Conservation (phyloP, 2,329 filamentous ascomycete genomes). For the Aspergillus udagawae region DNA sequence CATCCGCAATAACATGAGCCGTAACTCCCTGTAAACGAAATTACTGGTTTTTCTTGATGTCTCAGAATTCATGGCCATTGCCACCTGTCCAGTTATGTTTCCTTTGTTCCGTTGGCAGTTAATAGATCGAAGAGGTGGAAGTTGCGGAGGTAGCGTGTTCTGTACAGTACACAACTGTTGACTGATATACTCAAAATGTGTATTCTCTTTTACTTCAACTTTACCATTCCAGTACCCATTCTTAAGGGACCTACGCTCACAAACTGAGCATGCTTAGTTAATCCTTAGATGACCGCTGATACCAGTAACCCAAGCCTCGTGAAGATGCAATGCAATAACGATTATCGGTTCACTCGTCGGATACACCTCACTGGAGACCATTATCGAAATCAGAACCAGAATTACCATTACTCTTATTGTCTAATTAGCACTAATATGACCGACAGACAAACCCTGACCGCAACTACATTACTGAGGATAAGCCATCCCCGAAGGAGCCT, state of each 20-base stretch:
- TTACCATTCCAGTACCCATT: not conserved
- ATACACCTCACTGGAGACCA: not conserved
- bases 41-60: constrained; percentile 13
- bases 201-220: constrained; percentile 16
- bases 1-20: constrained; percentile 76
- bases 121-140: constrained; percentile 26
- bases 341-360: too few species aligned
- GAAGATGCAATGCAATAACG: not conserved
- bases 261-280: not conserved
- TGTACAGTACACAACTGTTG: constrained; percentile 33
- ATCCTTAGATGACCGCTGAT: too few species aligned
- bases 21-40: constrained; percentile 52
- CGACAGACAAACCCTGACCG: not conserved
- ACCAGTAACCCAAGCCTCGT: not conserved
- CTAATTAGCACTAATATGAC: not conserved
- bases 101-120: constrained; percentile 19
- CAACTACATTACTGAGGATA: constrained; percentile 6
- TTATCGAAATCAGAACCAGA: not conserved
- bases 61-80: constrained; percentile 15
- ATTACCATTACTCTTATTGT: not conserved
- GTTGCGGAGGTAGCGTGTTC: constrained; percentile 23
- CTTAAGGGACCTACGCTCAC: not conserved
- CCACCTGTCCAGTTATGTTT: constrained; percentile 8
- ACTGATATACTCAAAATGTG: constrained; percentile 28
- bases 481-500: constrained; percentile 21